These are phyloP conservation scores for Colletotrichum sp. DNA, from an alignment of 2,329 filamentous ascomycete species.

Conservation along the genomic window DNA sequence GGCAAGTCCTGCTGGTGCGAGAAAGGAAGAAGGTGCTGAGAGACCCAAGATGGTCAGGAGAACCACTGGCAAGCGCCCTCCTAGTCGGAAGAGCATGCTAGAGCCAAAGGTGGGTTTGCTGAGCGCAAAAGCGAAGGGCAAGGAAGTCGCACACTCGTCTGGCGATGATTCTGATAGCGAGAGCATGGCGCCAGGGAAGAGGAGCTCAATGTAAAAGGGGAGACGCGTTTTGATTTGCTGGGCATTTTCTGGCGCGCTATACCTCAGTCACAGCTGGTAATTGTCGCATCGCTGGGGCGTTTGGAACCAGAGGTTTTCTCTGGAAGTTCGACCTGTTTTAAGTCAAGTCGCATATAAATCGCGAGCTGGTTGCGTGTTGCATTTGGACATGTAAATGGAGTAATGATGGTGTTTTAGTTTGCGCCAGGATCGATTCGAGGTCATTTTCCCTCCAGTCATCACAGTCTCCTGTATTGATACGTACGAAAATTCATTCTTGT, in stretches of 20 bases:
- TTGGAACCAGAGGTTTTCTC: background rate
- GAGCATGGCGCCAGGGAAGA: constrained; percentile 31
- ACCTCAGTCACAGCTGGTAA: constrained; percentile 13
- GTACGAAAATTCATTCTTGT: background rate
- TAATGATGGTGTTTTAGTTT: constrained; percentile 11
- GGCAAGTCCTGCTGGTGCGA: constrained; percentile 38
- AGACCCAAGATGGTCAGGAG: constrained; percentile 31
- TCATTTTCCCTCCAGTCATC: background rate
- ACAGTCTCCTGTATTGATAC: constrained; percentile 13
- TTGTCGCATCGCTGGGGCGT: constrained; percentile 12
- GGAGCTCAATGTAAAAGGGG: constrained; percentile 45
- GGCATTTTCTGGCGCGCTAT: constrained; percentile 21
- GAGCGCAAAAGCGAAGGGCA: constrained; percentile 52
- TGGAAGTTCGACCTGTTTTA: background rate
- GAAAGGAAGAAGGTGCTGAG: constrained; percentile 30
- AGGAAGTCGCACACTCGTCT: constrained; percentile 43
- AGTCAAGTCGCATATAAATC: background rate
- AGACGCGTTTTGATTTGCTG: constrained; percentile 12
- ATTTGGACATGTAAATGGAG: constrained; percentile 12
- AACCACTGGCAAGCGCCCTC: constrained; percentile 33
- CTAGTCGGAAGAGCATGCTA: constrained; percentile 47
- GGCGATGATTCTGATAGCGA: constrained; percentile 30
- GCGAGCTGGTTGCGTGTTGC: constrained; percentile 1
- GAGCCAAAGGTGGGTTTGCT: constrained; percentile 41
- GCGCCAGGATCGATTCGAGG: background rate